Base-by-base conservation (phyloP, 2,329 filamentous ascomycete genomes). In the Paecilomyces fulvus region DNA sequence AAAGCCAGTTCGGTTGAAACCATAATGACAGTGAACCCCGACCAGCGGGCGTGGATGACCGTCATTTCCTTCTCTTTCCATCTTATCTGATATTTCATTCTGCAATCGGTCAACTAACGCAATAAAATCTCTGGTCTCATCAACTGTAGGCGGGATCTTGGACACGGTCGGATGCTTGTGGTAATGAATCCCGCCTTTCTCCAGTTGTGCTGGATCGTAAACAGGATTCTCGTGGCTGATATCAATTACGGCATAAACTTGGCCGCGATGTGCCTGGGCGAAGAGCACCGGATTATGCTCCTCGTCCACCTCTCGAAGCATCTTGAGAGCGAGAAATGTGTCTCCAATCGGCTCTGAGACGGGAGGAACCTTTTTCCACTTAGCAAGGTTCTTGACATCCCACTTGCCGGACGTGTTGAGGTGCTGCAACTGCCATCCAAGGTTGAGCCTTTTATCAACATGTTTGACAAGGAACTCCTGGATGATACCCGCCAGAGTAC, bases 301-400 rank as follows among this genome's bases (percentile, higher is more conserved):
- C 28, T 91, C 85, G 66, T 97, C 92, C 1, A 91, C 88, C 71
- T 96, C 91, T 31, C 92, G 84, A 20, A 97, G 80, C 0, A 94
- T 97, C 74, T 97, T 96, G 81, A 96, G 88, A 2, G 90, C 92
- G 25, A 89, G 85, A 69, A 96, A 96, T 3, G 91, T 78, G 12
- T 84, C 83, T 0, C 82, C 89, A 58, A 97, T 94, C 3, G 87
- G 85, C 1, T 82, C 80, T 0, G 89, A 95, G 1, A 95, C 89
- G 0, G 91, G 88, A 1, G 77, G 73, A 0, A 95, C 88, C 17
- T 84, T 84, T 70, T 89, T 83, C 92, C 92, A 97, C 69, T 97
- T 97, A 58, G 83, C 85, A 10, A 96, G 79, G 66, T 97, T 97
- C 75, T 97, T 97, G 63, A 97, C 90, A 67, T 96, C 92, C 92